These are phyloP conservation scores for Pyrenophora teres DNA, from an alignment of 2,329 filamentous ascomycete genomes.

Conservation along the genomic window DNA sequence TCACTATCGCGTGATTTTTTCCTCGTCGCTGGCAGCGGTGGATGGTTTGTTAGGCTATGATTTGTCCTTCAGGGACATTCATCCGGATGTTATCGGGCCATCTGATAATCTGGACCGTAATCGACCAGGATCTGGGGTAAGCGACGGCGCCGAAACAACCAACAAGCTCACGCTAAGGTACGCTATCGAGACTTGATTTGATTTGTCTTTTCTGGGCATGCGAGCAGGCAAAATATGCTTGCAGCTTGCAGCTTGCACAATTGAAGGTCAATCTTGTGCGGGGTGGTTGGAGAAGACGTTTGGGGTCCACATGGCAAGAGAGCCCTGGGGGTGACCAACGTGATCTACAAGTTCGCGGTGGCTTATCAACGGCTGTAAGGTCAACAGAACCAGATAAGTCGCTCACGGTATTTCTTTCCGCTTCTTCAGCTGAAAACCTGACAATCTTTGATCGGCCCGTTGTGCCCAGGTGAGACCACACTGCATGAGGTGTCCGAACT, in stretches of 20 bases:
- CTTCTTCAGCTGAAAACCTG: no score
- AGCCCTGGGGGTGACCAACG: no score
- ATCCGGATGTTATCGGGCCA: conserved; percentile 29
- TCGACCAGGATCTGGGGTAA: conserved; percentile 19
- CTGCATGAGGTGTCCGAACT: conserved; percentile 6
- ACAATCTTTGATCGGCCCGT: conserved; percentile 7
- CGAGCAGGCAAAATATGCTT: conserved; percentile 10
- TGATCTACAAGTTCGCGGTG: background rate
- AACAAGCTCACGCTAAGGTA: conserved; percentile 21
- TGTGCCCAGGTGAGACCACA: background rate
- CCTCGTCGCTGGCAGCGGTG: background rate
- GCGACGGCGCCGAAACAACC: conserved; percentile 17
- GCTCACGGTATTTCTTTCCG: no score
- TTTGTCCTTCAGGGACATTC: conserved; percentile 17
- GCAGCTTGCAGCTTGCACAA: background rate
- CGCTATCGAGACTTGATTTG: conserved; percentile 23
- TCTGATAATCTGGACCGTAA: conserved; percentile 38
- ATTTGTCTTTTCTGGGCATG: conserved; percentile 31
- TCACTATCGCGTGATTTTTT: conserved; percentile 2
- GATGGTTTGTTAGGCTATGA: conserved; percentile 6
- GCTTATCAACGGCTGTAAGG: background rate
- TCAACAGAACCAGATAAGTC: background rate
- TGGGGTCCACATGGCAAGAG: no score
- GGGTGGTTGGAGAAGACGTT: background rate
- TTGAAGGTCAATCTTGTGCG: background rate